Percentiles rank a stretch among this genome's conserved stretches.
These are phyloP conservation scores for Aspergillus nanangensis DNA, from an alignment of 495 filamentous ascomycete species.

Conservation along the genomic window DNA sequence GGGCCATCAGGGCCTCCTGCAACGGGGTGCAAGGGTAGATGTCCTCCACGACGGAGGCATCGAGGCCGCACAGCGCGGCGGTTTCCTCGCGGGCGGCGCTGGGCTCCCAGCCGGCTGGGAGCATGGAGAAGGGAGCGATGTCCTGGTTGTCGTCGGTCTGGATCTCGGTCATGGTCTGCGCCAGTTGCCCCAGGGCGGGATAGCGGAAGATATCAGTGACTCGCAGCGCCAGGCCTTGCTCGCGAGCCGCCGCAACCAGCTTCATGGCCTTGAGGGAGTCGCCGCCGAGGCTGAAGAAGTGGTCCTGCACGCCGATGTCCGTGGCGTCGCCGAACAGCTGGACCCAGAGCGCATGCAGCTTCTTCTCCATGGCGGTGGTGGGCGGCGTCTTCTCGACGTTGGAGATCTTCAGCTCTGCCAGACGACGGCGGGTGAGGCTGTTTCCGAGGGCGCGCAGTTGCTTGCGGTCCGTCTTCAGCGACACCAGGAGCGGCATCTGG, in stretches of 20 bases:
- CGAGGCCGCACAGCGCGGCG: constrained; percentile 22
- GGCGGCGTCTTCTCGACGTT: constrained; percentile 14
- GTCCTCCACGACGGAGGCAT: constrained; percentile 31
- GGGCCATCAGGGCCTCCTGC: constrained; percentile 59
- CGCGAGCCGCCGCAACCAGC: constrained; percentile 33
- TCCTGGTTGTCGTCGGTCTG: constrained; percentile 12
- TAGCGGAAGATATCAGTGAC: constrained; percentile 42
- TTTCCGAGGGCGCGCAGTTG: constrained; percentile 28
- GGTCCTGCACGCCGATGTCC: constrained; percentile 29
- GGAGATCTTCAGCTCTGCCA: constrained; percentile 16
- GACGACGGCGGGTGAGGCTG: constrained; percentile 27
- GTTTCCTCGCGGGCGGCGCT: constrained; percentile 28
- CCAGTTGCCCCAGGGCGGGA: constrained; percentile 43
- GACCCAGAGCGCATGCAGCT: constrained; percentile 39
- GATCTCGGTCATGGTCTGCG: constrained; percentile 14
- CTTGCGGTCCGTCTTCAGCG: constrained; percentile 43
- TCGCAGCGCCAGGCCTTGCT: constrained; percentile 26
- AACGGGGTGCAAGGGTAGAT: constrained; percentile 62
- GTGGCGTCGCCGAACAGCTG: constrained; percentile 30
- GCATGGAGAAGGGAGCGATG: constrained; percentile 28
- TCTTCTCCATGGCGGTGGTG: constrained; percentile 31
- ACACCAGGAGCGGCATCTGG: constrained; percentile 33
- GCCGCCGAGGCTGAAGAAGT: constrained; percentile 59
- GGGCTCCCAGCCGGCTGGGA: constrained; percentile 16
- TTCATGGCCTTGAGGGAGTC: constrained; percentile 61